phyloP scores from a whole-genome alignment of 2,329 filamentous ascomycete species.

The Fusarium irregulare region DNA sequence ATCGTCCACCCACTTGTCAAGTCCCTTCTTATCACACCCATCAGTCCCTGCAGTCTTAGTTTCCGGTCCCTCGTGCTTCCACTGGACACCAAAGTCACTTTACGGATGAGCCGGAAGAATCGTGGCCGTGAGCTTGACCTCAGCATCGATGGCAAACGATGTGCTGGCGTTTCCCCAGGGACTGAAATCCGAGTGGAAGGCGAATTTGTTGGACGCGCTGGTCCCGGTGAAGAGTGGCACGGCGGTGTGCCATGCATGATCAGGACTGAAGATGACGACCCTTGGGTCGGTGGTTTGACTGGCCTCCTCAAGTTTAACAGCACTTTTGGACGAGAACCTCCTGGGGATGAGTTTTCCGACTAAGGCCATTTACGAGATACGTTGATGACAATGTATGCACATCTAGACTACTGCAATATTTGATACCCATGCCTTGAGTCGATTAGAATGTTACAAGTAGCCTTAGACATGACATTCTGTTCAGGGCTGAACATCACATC shows the following conservation, averaged over 20 bases:
- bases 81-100: conserved; percentile 82
- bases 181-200: conserved; percentile 91
- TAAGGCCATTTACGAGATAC: conserved; percentile 25
- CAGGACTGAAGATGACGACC: conserved; percentile 80
- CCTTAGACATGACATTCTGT: background rate
- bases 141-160: conserved; percentile 80
- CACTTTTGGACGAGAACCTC: conserved; percentile 76
- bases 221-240: conserved; percentile 63
- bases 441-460: background rate
- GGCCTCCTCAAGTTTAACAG: conserved; percentile 97
- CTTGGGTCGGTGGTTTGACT: conserved; percentile 96
- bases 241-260: conserved; percentile 95
- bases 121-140: conserved; percentile 80
- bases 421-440: conserved; percentile 31
- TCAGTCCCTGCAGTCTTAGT: conserved; percentile 90
- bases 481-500: conserved; percentile 7
- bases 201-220: conserved; percentile 73
- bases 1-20: conserved; percentile 95
- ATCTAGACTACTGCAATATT: conserved; percentile 18
- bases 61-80: conserved; percentile 93
- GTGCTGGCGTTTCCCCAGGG: conserved; percentile 75
- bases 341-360: conserved; percentile 47
- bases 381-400: background rate
- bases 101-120: conserved; percentile 85
- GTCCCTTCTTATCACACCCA: conserved; percentile 89